phyloP scores from a whole-genome alignment of 768 basidiomycete species.

The Boletus barrowsii region DNA sequence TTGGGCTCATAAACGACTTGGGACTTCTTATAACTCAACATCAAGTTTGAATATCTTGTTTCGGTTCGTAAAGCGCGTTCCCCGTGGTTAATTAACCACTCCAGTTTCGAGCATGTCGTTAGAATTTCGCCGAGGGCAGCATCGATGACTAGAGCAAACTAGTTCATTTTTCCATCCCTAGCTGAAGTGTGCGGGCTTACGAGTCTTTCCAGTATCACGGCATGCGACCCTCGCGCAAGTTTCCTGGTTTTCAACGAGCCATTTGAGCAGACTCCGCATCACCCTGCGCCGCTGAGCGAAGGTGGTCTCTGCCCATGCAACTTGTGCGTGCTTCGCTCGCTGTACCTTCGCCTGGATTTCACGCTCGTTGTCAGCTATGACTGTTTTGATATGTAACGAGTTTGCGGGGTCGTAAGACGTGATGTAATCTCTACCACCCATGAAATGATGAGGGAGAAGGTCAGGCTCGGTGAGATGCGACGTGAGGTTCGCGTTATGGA shows the following conservation, averaged over 20 bases:
- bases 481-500: conserved; percentile 57
- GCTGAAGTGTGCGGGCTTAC: conserved; percentile 42
- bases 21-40: conserved; percentile 74
- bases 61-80: conserved; percentile 75
- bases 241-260: conserved; percentile 91
- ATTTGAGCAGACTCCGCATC: conserved; percentile 82
- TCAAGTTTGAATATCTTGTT: conserved; percentile 59
- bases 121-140: conserved; percentile 93
- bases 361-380: conserved; percentile 66
- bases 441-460: conserved; percentile 48
- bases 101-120: conserved; percentile 91
- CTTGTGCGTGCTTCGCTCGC: conserved; percentile 63
- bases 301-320: conserved; percentile 67
- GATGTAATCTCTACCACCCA: conserved; percentile 61
- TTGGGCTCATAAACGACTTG: conserved; percentile 86
- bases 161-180: not conserved
- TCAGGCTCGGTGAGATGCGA: conserved; percentile 59
- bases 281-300: conserved; percentile 82
- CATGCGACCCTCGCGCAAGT: conserved; percentile 83
- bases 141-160: conserved; percentile 66
- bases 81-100: conserved; percentile 87
- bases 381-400: conserved; percentile 73
- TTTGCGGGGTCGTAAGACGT: conserved; percentile 94
- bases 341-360: conserved; percentile 76
- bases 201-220: conserved; percentile 93